phyloP scores from a whole-genome alignment of 176 grass and related monocot species.

The Lolium perenne region DNA sequence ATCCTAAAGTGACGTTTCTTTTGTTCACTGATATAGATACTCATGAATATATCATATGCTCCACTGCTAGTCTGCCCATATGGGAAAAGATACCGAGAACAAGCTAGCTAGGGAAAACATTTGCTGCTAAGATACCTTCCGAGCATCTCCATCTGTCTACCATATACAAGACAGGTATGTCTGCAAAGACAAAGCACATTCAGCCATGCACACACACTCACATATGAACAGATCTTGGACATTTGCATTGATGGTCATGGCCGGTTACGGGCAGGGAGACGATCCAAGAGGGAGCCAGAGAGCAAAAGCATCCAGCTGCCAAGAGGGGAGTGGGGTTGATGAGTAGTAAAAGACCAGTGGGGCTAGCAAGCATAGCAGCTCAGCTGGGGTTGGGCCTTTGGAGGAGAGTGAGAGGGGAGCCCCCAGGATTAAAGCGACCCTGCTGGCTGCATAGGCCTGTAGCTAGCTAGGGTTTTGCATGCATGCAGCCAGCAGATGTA shows the following conservation, averaged over 20 bases:
- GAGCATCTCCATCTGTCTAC: slow-evolving; percentile 42
- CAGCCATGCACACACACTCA: background rate
- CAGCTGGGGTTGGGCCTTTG: slow-evolving; percentile 30
- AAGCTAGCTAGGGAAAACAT: slow-evolving; percentile 16
- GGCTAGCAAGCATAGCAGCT: background rate
- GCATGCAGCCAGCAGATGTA: slow-evolving; percentile 39
- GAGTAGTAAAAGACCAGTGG: slow-evolving; percentile 53
- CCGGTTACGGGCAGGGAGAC: slow-evolving; percentile 14
- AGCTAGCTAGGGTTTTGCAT: slow-evolving; percentile 60
- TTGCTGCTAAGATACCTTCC: slow-evolving; percentile 32
- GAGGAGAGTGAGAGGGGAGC: background rate
- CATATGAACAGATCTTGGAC: background rate
- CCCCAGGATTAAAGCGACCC: slow-evolving; percentile 46
- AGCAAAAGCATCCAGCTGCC: slow-evolving; percentile 32
- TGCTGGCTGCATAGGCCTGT: slow-evolving; percentile 43
- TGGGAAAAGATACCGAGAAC: background rate
- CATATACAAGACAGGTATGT: slow-evolving; percentile 47
- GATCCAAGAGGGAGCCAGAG: slow-evolving; percentile 24
- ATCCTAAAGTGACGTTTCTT: slow-evolving; percentile 49
- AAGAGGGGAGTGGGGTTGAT: slow-evolving; percentile 30
- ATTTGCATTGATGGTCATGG: slow-evolving; percentile 31
- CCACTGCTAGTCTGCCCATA: background rate
- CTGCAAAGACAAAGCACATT: slow-evolving; percentile 37
- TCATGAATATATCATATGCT: background rate
- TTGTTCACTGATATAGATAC: slow-evolving; percentile 34